These are phyloP conservation scores for Inga laurina DNA, from an alignment of 306 rosid species.

Conservation along the genomic window DNA sequence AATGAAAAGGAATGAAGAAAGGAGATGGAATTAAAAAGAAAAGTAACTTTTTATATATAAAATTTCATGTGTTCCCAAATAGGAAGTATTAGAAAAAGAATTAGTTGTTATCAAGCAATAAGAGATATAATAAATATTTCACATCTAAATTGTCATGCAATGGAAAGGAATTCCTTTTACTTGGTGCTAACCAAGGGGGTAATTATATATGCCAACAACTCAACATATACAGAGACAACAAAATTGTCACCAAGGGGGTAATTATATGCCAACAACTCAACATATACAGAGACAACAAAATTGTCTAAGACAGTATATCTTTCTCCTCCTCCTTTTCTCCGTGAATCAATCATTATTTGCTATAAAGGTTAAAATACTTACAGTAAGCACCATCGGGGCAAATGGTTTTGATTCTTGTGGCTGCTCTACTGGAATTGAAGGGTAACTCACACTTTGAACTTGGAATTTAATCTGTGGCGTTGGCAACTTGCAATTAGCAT, in stretches of 20 bases:
- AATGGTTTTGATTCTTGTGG: conserved; percentile 56
- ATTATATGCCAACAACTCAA: no score
- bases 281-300: not conserved
- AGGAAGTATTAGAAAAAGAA: not conserved
- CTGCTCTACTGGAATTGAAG: conserved; percentile 57
- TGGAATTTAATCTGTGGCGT: conserved; percentile 46
- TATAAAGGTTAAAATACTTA: conserved; percentile 27
- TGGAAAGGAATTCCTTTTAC: not conserved
- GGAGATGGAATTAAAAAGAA: not conserved
- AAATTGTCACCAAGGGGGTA: no score
- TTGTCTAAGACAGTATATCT: not conserved
- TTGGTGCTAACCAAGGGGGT: not conserved
- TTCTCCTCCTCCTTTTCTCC: not conserved
- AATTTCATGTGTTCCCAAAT: not conserved
- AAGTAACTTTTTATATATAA: not conserved
- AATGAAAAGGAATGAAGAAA: not conserved
- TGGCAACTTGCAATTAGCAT: conserved; percentile 27
- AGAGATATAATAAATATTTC: not conserved
- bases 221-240: not conserved
- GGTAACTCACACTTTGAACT: conserved; percentile 49
- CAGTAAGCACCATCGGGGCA: conserved; percentile 62
- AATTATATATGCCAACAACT: not conserved
- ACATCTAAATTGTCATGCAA: not conserved
- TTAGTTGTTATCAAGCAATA: not conserved
- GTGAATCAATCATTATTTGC: not conserved